Evolutionary conservation across 805 yeast genomes (phyloP).

Genomic region (Teunomyces aglyptinius): DNA sequence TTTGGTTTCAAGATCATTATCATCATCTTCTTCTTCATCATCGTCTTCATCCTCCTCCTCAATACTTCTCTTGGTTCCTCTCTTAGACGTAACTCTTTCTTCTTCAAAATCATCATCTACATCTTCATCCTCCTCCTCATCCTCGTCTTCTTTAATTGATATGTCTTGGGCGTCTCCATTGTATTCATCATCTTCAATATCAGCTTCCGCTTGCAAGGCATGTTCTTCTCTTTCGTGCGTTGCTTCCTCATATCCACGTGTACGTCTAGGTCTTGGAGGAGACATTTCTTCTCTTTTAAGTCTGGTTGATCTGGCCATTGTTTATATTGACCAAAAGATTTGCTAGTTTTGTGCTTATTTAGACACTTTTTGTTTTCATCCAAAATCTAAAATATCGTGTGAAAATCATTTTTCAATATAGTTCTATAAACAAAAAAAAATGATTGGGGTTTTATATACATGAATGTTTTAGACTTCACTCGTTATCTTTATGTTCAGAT

Average conservation of each 20-base stretch:
- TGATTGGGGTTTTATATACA: conserved; percentile 7
- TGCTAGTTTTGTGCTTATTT: too few species aligned
- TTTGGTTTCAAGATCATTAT: neutral
- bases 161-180: conserved; percentile 8
- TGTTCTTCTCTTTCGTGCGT: neutral
- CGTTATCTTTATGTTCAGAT: conserved; percentile 26
- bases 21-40: neutral
- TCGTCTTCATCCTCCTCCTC: conserved; percentile 5
- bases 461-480: conserved; percentile 5
- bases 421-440: neutral
- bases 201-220: conserved; percentile 2
- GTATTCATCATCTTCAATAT: conserved; percentile 7
- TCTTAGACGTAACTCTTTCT: conserved; percentile 17
- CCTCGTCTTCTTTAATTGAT: conserved; percentile 10
- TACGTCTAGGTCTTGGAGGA: conserved; percentile 1
- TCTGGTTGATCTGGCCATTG: conserved; percentile 8
- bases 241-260: conserved; percentile 8
- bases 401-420: neutral
- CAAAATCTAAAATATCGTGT: neutral
- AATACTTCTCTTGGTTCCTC: conserved; percentile 7
- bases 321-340: conserved; percentile 1
- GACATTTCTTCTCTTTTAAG: neutral
- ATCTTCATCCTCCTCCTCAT: conserved; percentile 18
- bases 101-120: conserved; percentile 27
- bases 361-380: conserved; percentile 1